phyloP scores from a whole-genome alignment of 306 rosid species.

The Amphicarpaea edgeworthii region DNA sequence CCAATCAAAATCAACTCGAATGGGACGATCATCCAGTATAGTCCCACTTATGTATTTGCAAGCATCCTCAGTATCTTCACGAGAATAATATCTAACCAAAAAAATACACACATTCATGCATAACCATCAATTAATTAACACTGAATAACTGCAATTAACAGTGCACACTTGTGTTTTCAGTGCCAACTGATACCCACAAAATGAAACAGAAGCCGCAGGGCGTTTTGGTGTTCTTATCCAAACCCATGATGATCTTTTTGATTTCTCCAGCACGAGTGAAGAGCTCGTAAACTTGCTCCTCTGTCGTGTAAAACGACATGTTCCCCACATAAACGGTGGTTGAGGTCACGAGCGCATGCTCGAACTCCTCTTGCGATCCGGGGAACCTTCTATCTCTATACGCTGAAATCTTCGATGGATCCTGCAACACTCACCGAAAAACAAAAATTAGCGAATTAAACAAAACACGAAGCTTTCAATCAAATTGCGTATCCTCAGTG shows the following conservation, averaged over 20 bases:
- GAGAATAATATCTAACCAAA: constrained; percentile 79
- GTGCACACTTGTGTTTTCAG: constrained; percentile 16
- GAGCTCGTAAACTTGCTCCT: constrained; percentile 94
- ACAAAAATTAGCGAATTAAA: neutral
- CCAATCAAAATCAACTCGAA: constrained; percentile 99
- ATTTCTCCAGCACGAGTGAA: constrained; percentile 94
- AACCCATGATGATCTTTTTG: constrained; percentile 95
- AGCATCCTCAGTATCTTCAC: constrained; percentile 95
- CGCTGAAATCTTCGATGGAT: constrained; percentile 79
- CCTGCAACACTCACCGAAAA: constrained; percentile 50
- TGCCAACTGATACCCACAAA: constrained; percentile 58
- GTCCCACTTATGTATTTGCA: constrained; percentile 96
- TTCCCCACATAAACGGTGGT: constrained; percentile 81
- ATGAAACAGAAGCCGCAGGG: constrained; percentile 96
- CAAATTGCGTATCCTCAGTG: neutral
- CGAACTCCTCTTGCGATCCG: constrained; percentile 90
- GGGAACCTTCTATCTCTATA: constrained; percentile 88
- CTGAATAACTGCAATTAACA: neutral
- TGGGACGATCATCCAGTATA: constrained; percentile 97
- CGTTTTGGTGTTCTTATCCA: constrained; percentile 95
- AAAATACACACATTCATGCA: neutral
- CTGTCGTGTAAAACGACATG: constrained; percentile 96
- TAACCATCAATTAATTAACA: constrained; percentile 4
- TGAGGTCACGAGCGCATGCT: constrained; percentile 72
- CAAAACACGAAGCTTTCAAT: neutral